Evolutionary conservation across 176 grass and related monocot species (phyloP), one percentile per base, ranked within the genome.

Genomic region (Cenchrus americanus): DNA sequence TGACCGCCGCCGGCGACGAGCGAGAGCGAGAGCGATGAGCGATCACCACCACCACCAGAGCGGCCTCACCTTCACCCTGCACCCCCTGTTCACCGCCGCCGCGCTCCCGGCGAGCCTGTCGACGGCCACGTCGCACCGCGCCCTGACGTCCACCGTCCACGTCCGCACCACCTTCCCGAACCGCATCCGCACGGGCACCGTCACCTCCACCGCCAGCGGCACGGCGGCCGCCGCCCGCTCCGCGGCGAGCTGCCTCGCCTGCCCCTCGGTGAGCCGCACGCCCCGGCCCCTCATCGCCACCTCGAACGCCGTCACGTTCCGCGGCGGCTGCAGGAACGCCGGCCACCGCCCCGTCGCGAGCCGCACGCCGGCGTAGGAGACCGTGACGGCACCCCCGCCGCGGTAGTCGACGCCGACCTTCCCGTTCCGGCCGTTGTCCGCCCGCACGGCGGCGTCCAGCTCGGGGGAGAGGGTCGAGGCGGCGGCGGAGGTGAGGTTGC

Each of bases 141-240:
- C 91, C 87, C 78, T 92, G 23, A 89, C 91, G n/a, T 80, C 69
- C 23, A 98, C 74, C 51, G 85, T 88, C 96, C 93, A 98, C 11
- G 91, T 88, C 69, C 84, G 87, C 2, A 98, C 27, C 71, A 82
- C 83, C 61, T 79, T 71, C 3, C 93, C 87, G 24, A 93, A 80
- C 41, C 87, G 90, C 12, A 93, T 66, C 23, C 82, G 71, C 13
- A 95, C 89, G 1, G 85, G 89, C 13, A 93, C 82, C 47, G 19
- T 22, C 0, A 70, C 73, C 53, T 92, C 79, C 57, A 96, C 64
- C 51, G 42, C 67, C 59, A 96, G 49, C 49, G 89, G 83, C 83
- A 98, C 89, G 46, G 82, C 78, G 72, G 87, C 58, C 15, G 46
- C 46, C 0, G 50, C 76, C 55, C 77, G 51, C 40, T 88, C 91